phyloP scores from a whole-genome alignment of 1,139 yeast species.

The Petasospora fabianii region DNA sequence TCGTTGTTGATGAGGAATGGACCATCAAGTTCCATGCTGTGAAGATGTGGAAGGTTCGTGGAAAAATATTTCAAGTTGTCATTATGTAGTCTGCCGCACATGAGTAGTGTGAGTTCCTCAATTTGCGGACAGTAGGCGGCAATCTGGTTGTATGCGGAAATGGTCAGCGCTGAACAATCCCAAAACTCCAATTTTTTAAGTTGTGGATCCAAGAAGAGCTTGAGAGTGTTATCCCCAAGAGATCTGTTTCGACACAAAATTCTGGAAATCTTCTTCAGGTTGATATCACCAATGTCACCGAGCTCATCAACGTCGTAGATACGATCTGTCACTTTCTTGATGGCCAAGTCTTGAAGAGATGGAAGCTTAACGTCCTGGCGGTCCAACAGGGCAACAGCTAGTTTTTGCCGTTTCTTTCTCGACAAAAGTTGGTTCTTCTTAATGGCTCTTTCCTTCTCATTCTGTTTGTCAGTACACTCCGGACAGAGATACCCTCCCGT shows the following conservation, averaged over 20 bases:
- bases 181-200: slow-evolving; percentile 64
- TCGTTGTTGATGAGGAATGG: slow-evolving; percentile 77
- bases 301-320: slow-evolving; percentile 74
- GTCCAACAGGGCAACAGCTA: slow-evolving; percentile 82
- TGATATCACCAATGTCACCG: slow-evolving; percentile 72
- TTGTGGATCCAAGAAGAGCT: slow-evolving; percentile 64
- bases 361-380: slow-evolving; percentile 61
- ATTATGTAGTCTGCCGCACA: slow-evolving; percentile 92
- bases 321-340: slow-evolving; percentile 62
- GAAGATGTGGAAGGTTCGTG: slow-evolving; percentile 52
- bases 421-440: slow-evolving; percentile 57
- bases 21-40: slow-evolving; percentile 66
- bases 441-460: slow-evolving; percentile 39
- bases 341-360: slow-evolving; percentile 77
- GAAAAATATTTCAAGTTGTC: slow-evolving; percentile 65
- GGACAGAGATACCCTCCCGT: slow-evolving; percentile 61
- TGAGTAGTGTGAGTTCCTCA: slow-evolving; percentile 61
- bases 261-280: slow-evolving; percentile 62
- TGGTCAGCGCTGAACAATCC: slow-evolving; percentile 84
- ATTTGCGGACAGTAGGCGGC: slow-evolving; percentile 79
- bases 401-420: slow-evolving; percentile 67
- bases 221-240: slow-evolving; percentile 64
- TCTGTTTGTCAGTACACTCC: slow-evolving; percentile 47
- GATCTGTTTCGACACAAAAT: slow-evolving; percentile 82
- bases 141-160: slow-evolving; percentile 62